Evolutionary conservation across 495 filamentous ascomycete species (phyloP), one percentile per base, ranked within the genome.

Genomic region (Penicillium subrubescens): DNA sequence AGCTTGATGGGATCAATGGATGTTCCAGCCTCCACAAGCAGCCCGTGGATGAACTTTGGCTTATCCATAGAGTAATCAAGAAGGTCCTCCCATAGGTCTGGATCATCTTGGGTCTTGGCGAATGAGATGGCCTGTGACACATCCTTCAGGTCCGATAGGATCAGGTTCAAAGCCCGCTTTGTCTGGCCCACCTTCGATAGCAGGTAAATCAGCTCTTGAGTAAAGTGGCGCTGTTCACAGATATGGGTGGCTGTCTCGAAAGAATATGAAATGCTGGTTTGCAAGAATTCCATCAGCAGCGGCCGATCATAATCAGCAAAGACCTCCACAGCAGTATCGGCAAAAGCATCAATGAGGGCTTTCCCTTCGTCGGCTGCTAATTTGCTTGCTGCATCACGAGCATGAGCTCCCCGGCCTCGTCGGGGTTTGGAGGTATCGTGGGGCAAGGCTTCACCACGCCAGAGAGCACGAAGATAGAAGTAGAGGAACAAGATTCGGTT

Each of bases 1-100:
- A 99, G 85, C 10, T 89, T 90, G 62, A 97, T 90, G 0, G 94
- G 94, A 67, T 97, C 88, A 57, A 98, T 94, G 5, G 92, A 86
- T 5, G 93, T 97, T 14, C 96, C 95, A 6, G 96, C 94, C 75
- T 97, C 92, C 65, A 97, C 92, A 2, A 99, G 86, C 8, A 99
- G 80, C 3, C 91, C 96, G 19, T 92, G 88, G 61, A 99, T 97
- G 79, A 99, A 99, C 15, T 85, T 85, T 0, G 95, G 95, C 67
- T 96, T 96, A 75, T 97, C 92, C 96, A 99, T 98, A 25, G 87
- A 90, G 79, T 97, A 97, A 62, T 93, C 86, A 23, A 99, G 87
- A 11, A 99, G 84, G 69, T 99, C 95, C 65, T 96, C 89, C 95
- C 95, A 99, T 0, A 99, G 84, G 67, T 94, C 91, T 0, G 87